phyloP scores from a whole-genome alignment of 192 early-diverging fungal genomes.

The Umbelopsis ramanniana region DNA sequence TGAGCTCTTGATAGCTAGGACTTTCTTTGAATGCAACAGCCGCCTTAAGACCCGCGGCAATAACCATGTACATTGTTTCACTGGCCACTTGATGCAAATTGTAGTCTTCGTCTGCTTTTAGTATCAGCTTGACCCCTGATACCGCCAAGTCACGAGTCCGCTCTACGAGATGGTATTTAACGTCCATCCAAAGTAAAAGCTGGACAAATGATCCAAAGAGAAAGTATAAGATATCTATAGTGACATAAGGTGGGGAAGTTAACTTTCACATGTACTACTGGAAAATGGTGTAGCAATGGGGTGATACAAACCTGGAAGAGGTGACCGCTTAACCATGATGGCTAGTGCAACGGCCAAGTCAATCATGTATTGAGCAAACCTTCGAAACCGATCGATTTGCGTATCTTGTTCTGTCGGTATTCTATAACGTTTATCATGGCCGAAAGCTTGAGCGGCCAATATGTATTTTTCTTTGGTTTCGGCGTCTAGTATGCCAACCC shows the following conservation, averaged over 20 bases:
- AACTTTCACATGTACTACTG: not conserved
- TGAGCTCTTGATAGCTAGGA: slow-evolving; percentile 43
- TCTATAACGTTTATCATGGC: not conserved
- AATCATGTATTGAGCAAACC: slow-evolving; percentile 43
- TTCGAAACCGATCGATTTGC: slow-evolving; percentile 34
- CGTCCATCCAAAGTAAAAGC: slow-evolving; percentile 44
- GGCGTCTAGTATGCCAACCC: slow-evolving; percentile 31
- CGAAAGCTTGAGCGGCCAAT: slow-evolving; percentile 6
- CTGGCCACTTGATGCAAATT: slow-evolving; percentile 54
- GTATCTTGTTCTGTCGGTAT: not conserved
- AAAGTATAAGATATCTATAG: slow-evolving; percentile 28
- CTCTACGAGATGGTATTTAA: slow-evolving; percentile 49
- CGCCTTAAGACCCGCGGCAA: slow-evolving; percentile 56
- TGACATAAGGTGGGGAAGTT: not conserved
- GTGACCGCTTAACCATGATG: slow-evolving; percentile 58
- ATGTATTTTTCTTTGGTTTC: slow-evolving; percentile 15
- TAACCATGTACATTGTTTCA: slow-evolving; percentile 49
- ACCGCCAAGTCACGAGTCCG: slow-evolving; percentile 53
- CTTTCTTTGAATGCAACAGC: slow-evolving; percentile 61
- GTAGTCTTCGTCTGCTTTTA: slow-evolving; percentile 59
- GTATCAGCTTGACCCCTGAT: slow-evolving; percentile 47
- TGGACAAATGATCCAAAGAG: slow-evolving; percentile 45
- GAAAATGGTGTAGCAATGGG: not conserved
- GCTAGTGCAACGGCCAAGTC: slow-evolving; percentile 49
- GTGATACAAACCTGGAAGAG: slow-evolving; percentile 46